phyloP scores from a whole-genome alignment of 257 asterid genomes.

The Solanum paucissectum region DNA sequence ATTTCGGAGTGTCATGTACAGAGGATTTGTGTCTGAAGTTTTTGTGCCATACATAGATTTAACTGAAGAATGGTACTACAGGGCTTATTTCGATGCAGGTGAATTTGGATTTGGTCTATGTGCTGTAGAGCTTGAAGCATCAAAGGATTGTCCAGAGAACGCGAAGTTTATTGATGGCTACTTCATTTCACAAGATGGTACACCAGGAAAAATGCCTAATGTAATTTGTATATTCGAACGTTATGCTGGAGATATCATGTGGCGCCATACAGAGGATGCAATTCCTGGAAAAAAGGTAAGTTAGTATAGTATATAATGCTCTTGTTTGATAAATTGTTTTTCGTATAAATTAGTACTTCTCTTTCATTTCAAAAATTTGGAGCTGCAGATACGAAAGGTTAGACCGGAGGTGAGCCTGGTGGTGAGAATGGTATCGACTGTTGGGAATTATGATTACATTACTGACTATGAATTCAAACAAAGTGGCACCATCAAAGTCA shows the following conservation, averaged over 20 bases:
- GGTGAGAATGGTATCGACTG: background rate
- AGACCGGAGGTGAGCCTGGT: no score
- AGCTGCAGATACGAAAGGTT: no score
- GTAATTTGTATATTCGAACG: conserved; percentile 52
- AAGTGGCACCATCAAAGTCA: background rate
- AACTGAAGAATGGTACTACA: conserved; percentile 56
- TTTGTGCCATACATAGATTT: conserved; percentile 78
- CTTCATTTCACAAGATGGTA: conserved; percentile 31
- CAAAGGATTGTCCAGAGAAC: conserved; percentile 49
- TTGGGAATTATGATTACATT: background rate
- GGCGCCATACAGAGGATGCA: conserved; percentile 65
- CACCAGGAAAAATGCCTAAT: conserved; percentile 20
- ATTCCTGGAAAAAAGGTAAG: conserved; percentile 30
- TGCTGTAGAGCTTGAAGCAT: conserved; percentile 44
- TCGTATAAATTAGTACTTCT: no score
- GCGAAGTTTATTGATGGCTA: conserved; percentile 53
- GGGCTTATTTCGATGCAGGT: conserved; percentile 60
- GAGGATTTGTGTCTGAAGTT: conserved; percentile 61
- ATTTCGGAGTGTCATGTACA: conserved; percentile 49
- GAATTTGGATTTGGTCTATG: conserved; percentile 47
- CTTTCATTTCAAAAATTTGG: no score
- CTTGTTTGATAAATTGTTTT: no score
- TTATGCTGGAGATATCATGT: conserved; percentile 42
- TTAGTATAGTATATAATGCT: background rate
- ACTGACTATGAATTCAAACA: background rate